Percentiles rank a stretch among this genome's conserved stretches.
Evolutionary conservation across 345 rosid species (phyloP).

Genomic region (Citrus mangshanensis): DNA sequence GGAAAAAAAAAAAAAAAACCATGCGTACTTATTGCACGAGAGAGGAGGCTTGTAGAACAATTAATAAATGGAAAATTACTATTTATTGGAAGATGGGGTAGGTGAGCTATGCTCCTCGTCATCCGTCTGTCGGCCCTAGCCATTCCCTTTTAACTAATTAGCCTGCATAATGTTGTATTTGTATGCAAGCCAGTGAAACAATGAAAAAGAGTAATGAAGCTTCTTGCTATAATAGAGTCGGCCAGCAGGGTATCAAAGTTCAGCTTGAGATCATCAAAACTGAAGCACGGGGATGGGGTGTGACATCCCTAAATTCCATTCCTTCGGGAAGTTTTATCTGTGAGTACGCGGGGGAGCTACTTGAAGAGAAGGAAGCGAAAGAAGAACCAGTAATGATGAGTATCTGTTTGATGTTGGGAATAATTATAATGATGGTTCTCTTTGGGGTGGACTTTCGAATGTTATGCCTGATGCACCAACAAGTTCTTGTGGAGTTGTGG

Average conservation of each 20-base stretch:
- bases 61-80: not conserved
- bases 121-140: conserved; percentile 29
- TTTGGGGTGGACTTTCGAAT: conserved; percentile 44
- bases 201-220: too few relatives aligned
- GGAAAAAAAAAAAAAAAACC: too few relatives aligned
- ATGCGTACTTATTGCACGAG: not conserved
- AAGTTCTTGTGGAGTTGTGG: conserved; percentile 30
- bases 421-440: conserved; percentile 36
- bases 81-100: conserved; percentile 20
- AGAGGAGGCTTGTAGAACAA: not conserved
- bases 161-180: too few relatives aligned
- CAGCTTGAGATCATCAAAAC: conserved; percentile 85
- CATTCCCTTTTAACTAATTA: too few relatives aligned
- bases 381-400: conserved; percentile 65
- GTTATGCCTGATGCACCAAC: conserved; percentile 42
- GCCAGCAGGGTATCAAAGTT: conserved; percentile 69
- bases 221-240: conserved; percentile 68
- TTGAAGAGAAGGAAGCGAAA: conserved; percentile 70
- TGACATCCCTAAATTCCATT: too few relatives aligned
- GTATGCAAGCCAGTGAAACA: too few relatives aligned
- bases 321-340: too few relatives aligned
- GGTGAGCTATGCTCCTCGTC: conserved; percentile 19
- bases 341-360: too few relatives aligned
- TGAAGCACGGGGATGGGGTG: too few relatives aligned
- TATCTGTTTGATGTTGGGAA: conserved; percentile 73